Evolutionary conservation across 208 protist genomes (phyloP), one percentile per base, ranked within the genome.

Genomic region (Porcisia deanei): DNA sequence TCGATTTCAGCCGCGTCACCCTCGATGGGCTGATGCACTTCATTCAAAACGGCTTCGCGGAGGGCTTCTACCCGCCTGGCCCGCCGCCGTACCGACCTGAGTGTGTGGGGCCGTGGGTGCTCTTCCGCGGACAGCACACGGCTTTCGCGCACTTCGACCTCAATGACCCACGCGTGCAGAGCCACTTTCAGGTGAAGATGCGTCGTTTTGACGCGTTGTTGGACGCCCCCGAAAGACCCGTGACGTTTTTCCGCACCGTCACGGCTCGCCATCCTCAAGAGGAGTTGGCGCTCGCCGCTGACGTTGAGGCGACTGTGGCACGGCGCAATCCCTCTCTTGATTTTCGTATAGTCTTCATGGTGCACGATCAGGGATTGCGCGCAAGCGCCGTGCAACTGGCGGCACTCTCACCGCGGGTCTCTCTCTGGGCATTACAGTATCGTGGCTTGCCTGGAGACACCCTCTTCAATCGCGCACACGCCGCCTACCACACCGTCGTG

Each of bases 81-180:
- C 81, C 75, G 57, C 80, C 81, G 49, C 91, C 91, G 18, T 96
- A 91, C 71, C 59, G 65, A 4, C 85, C 91, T 18, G 89, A 96
- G 87, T 94, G 91, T 72, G 89, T 96, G 12, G 91, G 91, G 0
- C 80, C 85, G 61, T 96, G 88, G 84, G 83, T 96, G 6, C 81
- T 96, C 37, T 96, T 85, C 73, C 77, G 91, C n/a, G 89, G 85
- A 0, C 87, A 87, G 75, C 88, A 96, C 83, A 94, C 89, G 59
- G 86, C 91, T 61, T 94, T 94, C 72, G 89, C 91, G 0, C 89
- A 96, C 73, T 96, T 94, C 78, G 86, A 95, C 60, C 81, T 94
- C 18, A 94, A 96, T 68, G 79, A 88, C 73, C 34, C 84, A 3
- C 73, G 75, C 30, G 83, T 96, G 52, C 86, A 86, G 65, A 66